These are phyloP conservation scores for Acacia acuminata DNA, from an alignment of 306 rosid genomes.

Conservation along the genomic window DNA sequence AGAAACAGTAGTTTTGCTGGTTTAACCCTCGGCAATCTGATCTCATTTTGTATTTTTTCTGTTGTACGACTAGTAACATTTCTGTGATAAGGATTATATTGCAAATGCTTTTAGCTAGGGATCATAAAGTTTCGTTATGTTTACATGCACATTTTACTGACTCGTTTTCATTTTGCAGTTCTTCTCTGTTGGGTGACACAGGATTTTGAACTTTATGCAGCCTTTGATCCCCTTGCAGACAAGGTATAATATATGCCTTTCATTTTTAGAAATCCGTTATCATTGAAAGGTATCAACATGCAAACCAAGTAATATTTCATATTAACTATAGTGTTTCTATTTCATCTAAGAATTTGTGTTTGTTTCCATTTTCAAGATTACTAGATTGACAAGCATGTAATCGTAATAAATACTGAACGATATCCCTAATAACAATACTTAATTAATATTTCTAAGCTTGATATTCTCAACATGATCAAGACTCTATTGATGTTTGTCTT, in stretches of 20 bases:
- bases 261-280: neutral
- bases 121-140: constrained; percentile 9
- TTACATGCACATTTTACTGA: constrained; percentile 19
- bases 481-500: neutral
- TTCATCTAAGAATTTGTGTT: neutral
- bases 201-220: constrained; percentile 98
- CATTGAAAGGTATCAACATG: neutral
- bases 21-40: neutral
- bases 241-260: constrained; percentile 55
- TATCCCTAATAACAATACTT: too few relatives aligned
- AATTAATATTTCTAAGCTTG: too few relatives aligned
- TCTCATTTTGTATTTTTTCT: neutral
- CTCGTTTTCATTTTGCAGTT: constrained; percentile 56
- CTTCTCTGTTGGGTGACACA: constrained; percentile 97
- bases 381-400: neutral
- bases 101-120: constrained; percentile 14
- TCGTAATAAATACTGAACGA: too few relatives aligned
- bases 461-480: neutral
- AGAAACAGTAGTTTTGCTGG: neutral
- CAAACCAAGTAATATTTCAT: neutral
- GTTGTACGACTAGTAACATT: neutral
- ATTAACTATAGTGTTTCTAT: neutral
- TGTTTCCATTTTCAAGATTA: neutral
- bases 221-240: constrained; percentile 98
- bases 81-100: neutral